Evolutionary conservation across 495 filamentous ascomycete genomes (phyloP).

Genomic region (Lindgomyces ingoldianus): DNA sequence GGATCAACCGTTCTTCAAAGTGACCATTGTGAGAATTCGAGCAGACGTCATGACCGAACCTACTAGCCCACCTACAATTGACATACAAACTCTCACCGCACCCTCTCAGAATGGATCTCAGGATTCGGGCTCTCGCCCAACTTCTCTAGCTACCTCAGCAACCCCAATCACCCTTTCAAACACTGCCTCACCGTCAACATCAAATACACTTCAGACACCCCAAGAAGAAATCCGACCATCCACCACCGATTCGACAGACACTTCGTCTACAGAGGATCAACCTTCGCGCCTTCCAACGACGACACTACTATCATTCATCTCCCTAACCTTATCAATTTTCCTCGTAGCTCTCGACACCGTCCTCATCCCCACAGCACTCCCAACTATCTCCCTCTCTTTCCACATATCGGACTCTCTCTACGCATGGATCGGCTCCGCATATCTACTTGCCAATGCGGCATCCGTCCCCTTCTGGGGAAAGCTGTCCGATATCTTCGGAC

Average conservation of each 20-base stretch:
- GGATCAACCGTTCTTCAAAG: slow-evolving; percentile 10
- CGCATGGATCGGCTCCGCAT: slow-evolving; percentile 36
- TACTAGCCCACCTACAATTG: not conserved
- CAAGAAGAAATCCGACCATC: not conserved
- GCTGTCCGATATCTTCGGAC: slow-evolving; percentile 40
- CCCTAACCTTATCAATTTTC: slow-evolving; percentile 26
- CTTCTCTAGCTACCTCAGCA: not conserved
- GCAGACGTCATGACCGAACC: slow-evolving; percentile 2
- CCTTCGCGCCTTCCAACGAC: slow-evolving; percentile 1
- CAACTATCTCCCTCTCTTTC: slow-evolving; percentile 32
- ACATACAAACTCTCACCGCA: not conserved
- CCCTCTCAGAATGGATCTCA: not conserved
- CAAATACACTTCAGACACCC: not conserved
- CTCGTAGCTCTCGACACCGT: slow-evolving; percentile 38
- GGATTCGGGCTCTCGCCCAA: not conserved
- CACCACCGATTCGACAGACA: not conserved
- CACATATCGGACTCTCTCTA: slow-evolving; percentile 30
- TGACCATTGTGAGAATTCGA: not conserved
- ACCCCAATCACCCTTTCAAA: not conserved
- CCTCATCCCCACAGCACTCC: slow-evolving; percentile 37
- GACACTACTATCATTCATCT: slow-evolving; percentile 17
- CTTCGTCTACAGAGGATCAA: not conserved
- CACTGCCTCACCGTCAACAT: not conserved
- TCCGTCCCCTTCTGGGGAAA: slow-evolving; percentile 34
- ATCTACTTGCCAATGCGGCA: slow-evolving; percentile 35